These are phyloP conservation scores for Ustilago hordei DNA, from an alignment of 1,284 basidiomycete species.

Conservation along the genomic window DNA sequence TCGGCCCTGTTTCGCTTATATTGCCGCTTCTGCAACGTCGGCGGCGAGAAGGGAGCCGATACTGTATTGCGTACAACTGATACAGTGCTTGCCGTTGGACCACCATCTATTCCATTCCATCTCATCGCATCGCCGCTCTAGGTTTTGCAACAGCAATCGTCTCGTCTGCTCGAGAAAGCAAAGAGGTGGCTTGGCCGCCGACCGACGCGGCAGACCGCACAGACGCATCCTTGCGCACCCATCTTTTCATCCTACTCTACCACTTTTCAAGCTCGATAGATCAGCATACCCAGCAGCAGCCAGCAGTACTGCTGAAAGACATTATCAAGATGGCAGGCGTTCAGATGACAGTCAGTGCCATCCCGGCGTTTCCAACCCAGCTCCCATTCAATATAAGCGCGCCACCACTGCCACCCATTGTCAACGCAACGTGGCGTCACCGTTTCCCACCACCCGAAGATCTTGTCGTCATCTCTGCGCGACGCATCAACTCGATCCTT, in stretches of 20 bases:
- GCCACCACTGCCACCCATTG: conserved; percentile 27
- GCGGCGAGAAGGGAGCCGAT: conserved; percentile 8
- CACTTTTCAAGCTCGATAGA: neutral
- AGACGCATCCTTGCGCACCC: neutral
- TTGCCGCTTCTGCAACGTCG: neutral
- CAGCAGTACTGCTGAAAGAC: neutral
- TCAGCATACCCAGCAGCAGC: neutral
- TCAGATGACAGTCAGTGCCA: conserved; percentile 43
- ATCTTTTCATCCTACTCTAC: neutral
- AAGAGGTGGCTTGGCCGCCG: conserved; percentile 2
- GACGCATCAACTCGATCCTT: conserved; percentile 41
- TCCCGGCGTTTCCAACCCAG: conserved; percentile 39
- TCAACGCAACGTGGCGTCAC: conserved; percentile 11
- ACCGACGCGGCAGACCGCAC: neutral
- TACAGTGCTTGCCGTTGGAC: neutral
- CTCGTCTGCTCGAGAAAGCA: neutral
- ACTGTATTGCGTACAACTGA: neutral
- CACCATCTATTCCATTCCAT: neutral
- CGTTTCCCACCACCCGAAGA: conserved; percentile 23
- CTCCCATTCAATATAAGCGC: conserved; percentile 12
- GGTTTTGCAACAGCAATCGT: neutral
- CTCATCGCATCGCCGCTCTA: neutral
- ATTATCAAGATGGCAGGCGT: conserved; percentile 28
- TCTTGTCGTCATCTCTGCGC: conserved; percentile 42
- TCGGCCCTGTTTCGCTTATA: neutral